Percentiles rank a stretch among this genome's conserved stretches.
These are phyloP conservation scores for Aspergillus sp. DNA, from an alignment of 2,329 filamentous ascomycete species.

Conservation along the genomic window DNA sequence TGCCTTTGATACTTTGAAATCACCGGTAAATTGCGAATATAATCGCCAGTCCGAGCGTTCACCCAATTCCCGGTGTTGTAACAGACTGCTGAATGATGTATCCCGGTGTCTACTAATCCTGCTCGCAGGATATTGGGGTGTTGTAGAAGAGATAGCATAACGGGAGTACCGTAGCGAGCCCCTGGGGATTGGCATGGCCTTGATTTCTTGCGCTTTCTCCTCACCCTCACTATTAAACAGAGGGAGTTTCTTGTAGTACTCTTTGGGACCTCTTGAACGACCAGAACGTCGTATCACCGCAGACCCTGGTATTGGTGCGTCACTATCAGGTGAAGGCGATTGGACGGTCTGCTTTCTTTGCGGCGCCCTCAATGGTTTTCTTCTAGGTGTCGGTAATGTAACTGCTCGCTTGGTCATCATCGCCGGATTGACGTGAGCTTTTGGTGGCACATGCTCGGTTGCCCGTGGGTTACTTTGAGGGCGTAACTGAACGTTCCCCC, in stretches of 20 bases:
- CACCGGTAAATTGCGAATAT: constrained; percentile 30
- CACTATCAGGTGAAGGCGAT: background rate
- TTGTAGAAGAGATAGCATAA: background rate
- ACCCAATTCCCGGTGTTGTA: constrained; percentile 34
- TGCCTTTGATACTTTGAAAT: constrained; percentile 45
- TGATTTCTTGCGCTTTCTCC: background rate
- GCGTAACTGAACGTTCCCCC: background rate
- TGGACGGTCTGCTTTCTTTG: background rate
- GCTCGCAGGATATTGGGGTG: background rate
- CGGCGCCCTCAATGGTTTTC: background rate
- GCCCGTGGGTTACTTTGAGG: background rate
- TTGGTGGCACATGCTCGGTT: background rate
- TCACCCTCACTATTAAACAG: constrained; percentile 18
- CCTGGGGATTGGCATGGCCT: background rate
- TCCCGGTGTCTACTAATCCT: background rate
- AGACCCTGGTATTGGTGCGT: background rate
- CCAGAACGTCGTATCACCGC: constrained; percentile 25
- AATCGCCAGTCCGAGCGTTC: constrained; percentile 15
- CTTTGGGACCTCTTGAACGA: constrained; percentile 28
- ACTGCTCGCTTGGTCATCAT: background rate
- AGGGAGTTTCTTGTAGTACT: constrained; percentile 31
- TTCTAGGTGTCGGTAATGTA: background rate
- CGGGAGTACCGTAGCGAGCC: background rate
- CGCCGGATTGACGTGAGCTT: background rate
- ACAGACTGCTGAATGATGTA: constrained; percentile 18